phyloP scores from a whole-genome alignment of 352 stramenopile species.

The Pythium grandisporangium region DNA sequence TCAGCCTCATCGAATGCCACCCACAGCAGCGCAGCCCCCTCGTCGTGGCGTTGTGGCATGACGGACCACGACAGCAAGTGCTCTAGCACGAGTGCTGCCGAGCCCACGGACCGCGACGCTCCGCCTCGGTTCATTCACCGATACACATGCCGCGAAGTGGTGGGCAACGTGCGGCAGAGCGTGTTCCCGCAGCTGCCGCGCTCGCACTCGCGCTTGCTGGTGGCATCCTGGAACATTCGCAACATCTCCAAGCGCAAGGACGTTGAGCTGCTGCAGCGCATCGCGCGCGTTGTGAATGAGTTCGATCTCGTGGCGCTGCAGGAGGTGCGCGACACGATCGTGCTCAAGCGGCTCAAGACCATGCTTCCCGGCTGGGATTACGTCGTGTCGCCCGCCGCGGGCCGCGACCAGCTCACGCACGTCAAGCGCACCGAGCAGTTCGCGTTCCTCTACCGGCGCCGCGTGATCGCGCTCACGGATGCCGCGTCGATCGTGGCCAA shows the following conservation, averaged over 20 bases:
- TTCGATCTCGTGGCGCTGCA: conserved; percentile 67
- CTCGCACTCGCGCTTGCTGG: conserved; percentile 17
- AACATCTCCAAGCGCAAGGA: conserved; percentile 49
- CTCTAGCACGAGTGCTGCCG: background rate
- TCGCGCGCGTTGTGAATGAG: conserved; percentile 31
- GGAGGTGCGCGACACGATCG: conserved; percentile 50
- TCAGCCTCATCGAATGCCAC: background rate
- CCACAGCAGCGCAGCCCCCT: background rate
- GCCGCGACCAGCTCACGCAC: conserved; percentile 8
- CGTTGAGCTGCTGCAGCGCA: conserved; percentile 23
- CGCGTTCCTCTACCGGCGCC: conserved; percentile 44
- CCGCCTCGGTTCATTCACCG: no score
- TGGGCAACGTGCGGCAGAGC: conserved; percentile 22
- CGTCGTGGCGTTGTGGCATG: no score
- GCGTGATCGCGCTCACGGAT: conserved; percentile 5
- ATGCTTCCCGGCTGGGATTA: conserved; percentile 53
- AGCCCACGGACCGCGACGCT: background rate
- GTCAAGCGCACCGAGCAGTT: conserved; percentile 34
- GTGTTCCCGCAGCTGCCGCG: conserved; percentile 11
- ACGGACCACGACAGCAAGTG: background rate
- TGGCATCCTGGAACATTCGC: conserved; percentile 71
- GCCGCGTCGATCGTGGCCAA: conserved; percentile 1
- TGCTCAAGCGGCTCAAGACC: conserved; percentile 46
- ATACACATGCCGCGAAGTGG: conserved; percentile 21
- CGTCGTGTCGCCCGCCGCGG: conserved; percentile 28